Conservation (phyloP, 1,139 yeast species). For the Ogataea hybrid region DNA sequence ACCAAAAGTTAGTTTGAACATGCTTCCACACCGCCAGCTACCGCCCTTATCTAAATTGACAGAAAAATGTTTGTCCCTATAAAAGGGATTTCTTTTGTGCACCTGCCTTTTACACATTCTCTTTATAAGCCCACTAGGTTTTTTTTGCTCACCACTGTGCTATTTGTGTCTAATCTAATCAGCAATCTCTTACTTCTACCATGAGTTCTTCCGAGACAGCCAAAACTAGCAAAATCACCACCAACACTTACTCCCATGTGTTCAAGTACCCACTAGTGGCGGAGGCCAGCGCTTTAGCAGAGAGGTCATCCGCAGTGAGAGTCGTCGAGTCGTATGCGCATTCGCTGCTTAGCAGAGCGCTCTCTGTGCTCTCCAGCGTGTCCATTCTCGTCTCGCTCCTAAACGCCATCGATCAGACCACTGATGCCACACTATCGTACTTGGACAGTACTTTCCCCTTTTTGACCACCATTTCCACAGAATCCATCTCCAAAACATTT, state of each 20-base stretch:
- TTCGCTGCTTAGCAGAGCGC: constrained; percentile 5
- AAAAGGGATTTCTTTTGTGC: constrained; percentile 4
- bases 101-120: not conserved
- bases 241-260: constrained; percentile 19
- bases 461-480: constrained; percentile 18
- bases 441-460: constrained; percentile 24
- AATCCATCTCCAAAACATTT: constrained; percentile 6
- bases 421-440: constrained; percentile 14
- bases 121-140: not conserved
- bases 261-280: constrained; percentile 21
- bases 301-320: constrained; percentile 10
- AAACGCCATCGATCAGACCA: constrained; percentile 19
- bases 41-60: constrained; percentile 10
- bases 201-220: constrained; percentile 9
- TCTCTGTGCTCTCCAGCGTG: constrained; percentile 14
- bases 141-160: not conserved
- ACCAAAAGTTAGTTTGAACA: not conserved
- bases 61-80: constrained; percentile 4
- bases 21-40: constrained; percentile 2
- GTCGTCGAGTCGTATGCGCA: constrained; percentile 10
- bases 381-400: constrained; percentile 18
- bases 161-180: not conserved
- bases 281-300: constrained; percentile 14
- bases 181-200: not conserved
- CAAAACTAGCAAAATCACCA: constrained; percentile 13